Evolutionary conservation across 2,329 filamentous ascomycete genomes (phyloP), one percentile per base, ranked within the genome.

Genomic region (Phyllosticta capitalensis): DNA sequence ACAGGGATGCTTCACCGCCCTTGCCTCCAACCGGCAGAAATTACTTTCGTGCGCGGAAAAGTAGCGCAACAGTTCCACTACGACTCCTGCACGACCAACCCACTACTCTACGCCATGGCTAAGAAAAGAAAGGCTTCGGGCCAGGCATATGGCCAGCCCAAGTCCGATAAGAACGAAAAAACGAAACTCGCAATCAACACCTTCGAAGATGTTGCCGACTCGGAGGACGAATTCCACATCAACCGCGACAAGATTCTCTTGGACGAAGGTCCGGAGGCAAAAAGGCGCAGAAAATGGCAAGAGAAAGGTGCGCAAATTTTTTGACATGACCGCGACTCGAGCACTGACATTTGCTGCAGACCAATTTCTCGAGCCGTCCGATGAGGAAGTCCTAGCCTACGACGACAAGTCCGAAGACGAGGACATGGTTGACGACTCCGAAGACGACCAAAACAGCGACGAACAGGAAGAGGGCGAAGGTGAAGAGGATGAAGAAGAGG

Each of bases 151-250:
- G 38, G 38, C 17, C 67, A 70, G 53, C 63, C 72, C 10, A 72
- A 75, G 56, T 62, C 67, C 21, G 67, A 63, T 0, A 68, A 71
- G 6, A 66, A 70, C 58, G 70, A 45, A 55, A 61, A 67, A 26
- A 83, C 86, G 38, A 83, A 84, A 56, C 80, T 91, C 63, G 68
- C 70, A 20, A 76, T 81, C 59, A 74, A 70, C 60, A 86, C 83
- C 2, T 92, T 82, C 72, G 86, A 92, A 73, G 90, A 95, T 74
- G 87, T 99, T 66, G 90, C 92, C 64, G 87, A 96, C 71, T 95
- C 91, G 1, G 90, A 96, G 72, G 94, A 99, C 72, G 90, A 96
- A 71, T 95, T 96, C 72, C 90, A 92, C 68, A 79, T 92, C 61
- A 87, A 92, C 64, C 84, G 88, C 64, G 94, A 99, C 74, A 87